A percentile compares a stretch with the other conserved stretches of the same genome.
phyloP scores from a whole-genome alignment of 495 filamentous ascomycete species.

The Penicillium subrubescens region DNA sequence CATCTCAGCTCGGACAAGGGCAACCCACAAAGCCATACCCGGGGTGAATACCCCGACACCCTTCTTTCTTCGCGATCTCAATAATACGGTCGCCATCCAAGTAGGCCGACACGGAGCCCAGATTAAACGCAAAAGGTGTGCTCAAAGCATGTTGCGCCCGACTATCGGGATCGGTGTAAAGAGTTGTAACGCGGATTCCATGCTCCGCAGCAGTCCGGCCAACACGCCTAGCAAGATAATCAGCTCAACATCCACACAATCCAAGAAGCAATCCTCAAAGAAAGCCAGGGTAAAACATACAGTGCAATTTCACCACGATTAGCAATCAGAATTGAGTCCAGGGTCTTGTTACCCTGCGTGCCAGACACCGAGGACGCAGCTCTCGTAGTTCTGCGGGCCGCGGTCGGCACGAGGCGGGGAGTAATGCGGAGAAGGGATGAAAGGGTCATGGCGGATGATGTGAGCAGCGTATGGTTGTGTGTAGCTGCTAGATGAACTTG shows the following conservation, averaged over 20 bases:
- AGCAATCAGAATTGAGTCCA: slow-evolving; percentile 89
- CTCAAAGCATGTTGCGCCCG: slow-evolving; percentile 84
- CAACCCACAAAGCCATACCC: slow-evolving; percentile 88
- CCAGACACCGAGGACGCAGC: slow-evolving; percentile 38
- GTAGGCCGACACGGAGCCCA: slow-evolving; percentile 81
- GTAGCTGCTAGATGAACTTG: slow-evolving; percentile 7
- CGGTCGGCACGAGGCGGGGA: slow-evolving; percentile 41
- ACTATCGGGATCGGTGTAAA: slow-evolving; percentile 93
- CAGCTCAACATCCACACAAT: slow-evolving; percentile 1
- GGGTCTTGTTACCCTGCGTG: slow-evolving; percentile 41
- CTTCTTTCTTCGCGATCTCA: slow-evolving; percentile 76
- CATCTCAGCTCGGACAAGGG: background rate
- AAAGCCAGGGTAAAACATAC: slow-evolving; percentile 38
- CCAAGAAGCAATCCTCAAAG: background rate
- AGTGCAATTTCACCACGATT: slow-evolving; percentile 97
- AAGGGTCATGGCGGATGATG: slow-evolving; percentile 38
- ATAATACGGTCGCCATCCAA: slow-evolving; percentile 94
- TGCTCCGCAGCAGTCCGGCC: slow-evolving; percentile 80
- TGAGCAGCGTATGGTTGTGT: slow-evolving; percentile 11
- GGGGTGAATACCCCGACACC: slow-evolving; percentile 89
- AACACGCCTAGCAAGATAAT: slow-evolving; percentile 61
- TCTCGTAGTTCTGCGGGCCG: slow-evolving; percentile 37
- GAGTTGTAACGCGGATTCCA: slow-evolving; percentile 90
- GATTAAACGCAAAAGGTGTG: slow-evolving; percentile 77
- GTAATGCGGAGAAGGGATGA: slow-evolving; percentile 51